Evolutionary conservation across 805 yeast species (phyloP).

Genomic region (Yamadazyma olivae): DNA sequence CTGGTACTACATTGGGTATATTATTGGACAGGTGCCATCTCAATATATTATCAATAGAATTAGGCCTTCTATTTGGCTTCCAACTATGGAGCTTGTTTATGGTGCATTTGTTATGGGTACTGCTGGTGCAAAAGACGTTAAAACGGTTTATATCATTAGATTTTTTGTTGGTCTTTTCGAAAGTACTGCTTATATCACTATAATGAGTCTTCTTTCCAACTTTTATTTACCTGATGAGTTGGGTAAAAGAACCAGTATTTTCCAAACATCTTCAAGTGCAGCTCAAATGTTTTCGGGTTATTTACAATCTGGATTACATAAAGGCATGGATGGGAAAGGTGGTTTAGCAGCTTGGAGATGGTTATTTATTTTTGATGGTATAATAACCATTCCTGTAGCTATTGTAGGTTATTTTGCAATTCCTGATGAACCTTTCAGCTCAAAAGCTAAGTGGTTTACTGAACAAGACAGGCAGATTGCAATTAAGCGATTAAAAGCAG

Average conservation of each 20-base stretch:
- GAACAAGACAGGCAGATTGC: conserved; percentile 4
- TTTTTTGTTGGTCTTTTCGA: conserved; percentile 43
- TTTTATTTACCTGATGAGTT: conserved; percentile 21
- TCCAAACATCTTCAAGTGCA: conserved; percentile 10
- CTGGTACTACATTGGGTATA: conserved; percentile 58
- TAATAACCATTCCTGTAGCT: conserved; percentile 34
- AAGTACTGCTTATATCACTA: conserved; percentile 18
- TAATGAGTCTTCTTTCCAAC: conserved; percentile 16
- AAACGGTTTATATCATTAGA: conserved; percentile 56
- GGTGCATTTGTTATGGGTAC: conserved; percentile 33
- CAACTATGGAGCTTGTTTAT: conserved; percentile 31
- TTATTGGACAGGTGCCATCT: conserved; percentile 58
- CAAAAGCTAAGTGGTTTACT: conserved; percentile 5
- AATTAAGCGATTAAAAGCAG: conserved; percentile 1
- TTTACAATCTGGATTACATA: conserved; percentile 19
- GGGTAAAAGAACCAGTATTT: conserved; percentile 15
- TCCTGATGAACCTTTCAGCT: conserved; percentile 38
- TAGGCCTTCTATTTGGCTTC: conserved; percentile 29
- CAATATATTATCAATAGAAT: conserved; percentile 15
- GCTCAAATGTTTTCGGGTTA: conserved; percentile 15
- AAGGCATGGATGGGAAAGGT: conserved; percentile 28
- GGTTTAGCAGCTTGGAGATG: conserved; percentile 47
- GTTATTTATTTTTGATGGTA: conserved; percentile 37
- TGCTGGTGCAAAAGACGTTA: conserved; percentile 31
- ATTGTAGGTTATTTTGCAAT: conserved; percentile 37